A percentile compares a stretch with the other conserved stretches of the same genome.
Evolutionary conservation across 78 protist species (phyloP).

Genomic region (Dictyostelium capitatum): DNA sequence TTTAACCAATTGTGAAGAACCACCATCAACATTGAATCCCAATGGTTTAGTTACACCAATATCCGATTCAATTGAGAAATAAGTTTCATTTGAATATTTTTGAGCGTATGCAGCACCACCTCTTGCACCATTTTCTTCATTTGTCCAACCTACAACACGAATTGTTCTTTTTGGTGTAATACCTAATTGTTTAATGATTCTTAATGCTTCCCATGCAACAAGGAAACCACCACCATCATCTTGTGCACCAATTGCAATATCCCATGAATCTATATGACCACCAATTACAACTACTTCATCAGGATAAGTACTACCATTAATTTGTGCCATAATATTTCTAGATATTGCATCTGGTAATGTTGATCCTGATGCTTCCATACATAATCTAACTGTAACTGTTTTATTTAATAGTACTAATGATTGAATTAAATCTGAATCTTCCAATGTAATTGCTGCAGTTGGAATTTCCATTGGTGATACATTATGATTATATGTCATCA

Average conservation of each 20-base stretch:
- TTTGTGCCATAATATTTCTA: slow-evolving; percentile 84
- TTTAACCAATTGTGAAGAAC: neutral
- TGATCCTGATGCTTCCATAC: slow-evolving; percentile 76
- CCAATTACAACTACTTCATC: slow-evolving; percentile 87
- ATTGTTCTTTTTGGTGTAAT: slow-evolving; percentile 88
- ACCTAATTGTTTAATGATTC: slow-evolving; percentile 57
- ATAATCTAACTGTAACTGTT: slow-evolving; percentile 33
- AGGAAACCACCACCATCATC: slow-evolving; percentile 89
- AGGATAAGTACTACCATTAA: slow-evolving; percentile 82
- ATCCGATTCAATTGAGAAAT: slow-evolving; percentile 85
- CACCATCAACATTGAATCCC: slow-evolving; percentile 29
- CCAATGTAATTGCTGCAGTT: slow-evolving; percentile 86
- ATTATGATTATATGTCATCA: slow-evolving; percentile 49
- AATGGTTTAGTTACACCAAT: slow-evolving; percentile 74
- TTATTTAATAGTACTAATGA: slow-evolving; percentile 49
- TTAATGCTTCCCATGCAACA: slow-evolving; percentile 81
- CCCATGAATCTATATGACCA: slow-evolving; percentile 92
- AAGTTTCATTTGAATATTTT: slow-evolving; percentile 26
- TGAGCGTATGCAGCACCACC: slow-evolving; percentile 77
- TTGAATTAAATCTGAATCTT: slow-evolving; percentile 88
- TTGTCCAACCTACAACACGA: slow-evolving; percentile 84
- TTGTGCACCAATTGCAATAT: slow-evolving; percentile 89
- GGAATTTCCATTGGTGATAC: slow-evolving; percentile 54
- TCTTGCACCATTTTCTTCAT: slow-evolving; percentile 87
- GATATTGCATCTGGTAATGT: slow-evolving; percentile 21